A percentile compares a stretch with the other conserved stretches of the same genome.
These are phyloP conservation scores for Epichloe typhina DNA, from an alignment of 2,329 filamentous ascomycete genomes.

Conservation along the genomic window DNA sequence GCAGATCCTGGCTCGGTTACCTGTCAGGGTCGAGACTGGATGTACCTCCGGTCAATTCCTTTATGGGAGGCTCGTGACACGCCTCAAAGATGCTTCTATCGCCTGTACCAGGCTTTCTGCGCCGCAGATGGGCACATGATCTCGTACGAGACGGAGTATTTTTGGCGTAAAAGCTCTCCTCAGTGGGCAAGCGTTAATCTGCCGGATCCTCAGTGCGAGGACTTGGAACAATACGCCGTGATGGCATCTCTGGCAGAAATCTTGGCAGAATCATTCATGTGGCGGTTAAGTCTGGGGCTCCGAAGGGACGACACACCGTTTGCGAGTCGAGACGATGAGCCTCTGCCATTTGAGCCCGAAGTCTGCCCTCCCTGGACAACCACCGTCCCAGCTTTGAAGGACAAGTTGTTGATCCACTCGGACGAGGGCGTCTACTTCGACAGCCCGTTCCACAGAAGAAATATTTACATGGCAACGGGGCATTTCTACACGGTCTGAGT, in stretches of 20 bases:
- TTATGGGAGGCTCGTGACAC: constrained; percentile 14
- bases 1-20: constrained; percentile 5
- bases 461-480: constrained; percentile 7
- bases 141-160: constrained; percentile 16
- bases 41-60: constrained; percentile 7
- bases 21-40: constrained; percentile 6
- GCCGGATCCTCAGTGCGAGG: constrained; percentile 9
- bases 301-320: constrained; percentile 6
- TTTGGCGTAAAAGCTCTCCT: constrained; percentile 12
- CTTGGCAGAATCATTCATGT: constrained; percentile 13
- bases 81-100: constrained; percentile 14
- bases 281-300: constrained; percentile 12
- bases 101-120: constrained; percentile 16
- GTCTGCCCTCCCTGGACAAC: constrained; percentile 4
- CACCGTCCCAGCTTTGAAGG: constrained; percentile 1
- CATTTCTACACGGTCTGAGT: constrained; percentile 9
- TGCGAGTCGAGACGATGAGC: constrained; percentile 1
- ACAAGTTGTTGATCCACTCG: constrained; percentile 3
- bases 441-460: constrained; percentile 7
- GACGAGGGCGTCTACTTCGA: constrained; percentile 2
- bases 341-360: constrained; percentile 3
- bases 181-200: constrained; percentile 10
- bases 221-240: constrained; percentile 13
- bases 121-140: constrained; percentile 12
- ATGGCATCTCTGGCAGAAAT: constrained; percentile 13